phyloP scores from a whole-genome alignment of 2,329 filamentous ascomycete genomes.

The Coniochaeta sp. region DNA sequence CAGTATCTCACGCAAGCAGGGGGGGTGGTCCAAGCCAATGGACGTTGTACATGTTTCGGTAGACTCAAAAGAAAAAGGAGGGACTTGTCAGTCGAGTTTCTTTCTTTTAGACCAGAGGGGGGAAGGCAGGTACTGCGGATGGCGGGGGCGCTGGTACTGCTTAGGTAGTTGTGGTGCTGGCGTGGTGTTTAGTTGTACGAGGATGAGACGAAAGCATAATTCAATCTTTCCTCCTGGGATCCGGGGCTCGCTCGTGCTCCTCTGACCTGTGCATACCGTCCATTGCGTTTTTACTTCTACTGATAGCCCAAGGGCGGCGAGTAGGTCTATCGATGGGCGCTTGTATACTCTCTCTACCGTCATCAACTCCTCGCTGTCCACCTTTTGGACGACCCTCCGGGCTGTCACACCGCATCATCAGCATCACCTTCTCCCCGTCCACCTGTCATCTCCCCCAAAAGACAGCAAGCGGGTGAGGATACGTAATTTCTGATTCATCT shows the following conservation, averaged over 20 bases:
- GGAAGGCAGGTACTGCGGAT: background rate
- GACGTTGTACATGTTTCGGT: constrained; percentile 1
- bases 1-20: constrained; percentile 2
- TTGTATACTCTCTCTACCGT: background rate
- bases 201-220: background rate
- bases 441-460: too few species aligned
- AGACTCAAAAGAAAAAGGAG: background rate
- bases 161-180: background rate
- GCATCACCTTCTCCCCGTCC: too few species aligned
- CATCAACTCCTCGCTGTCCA: background rate
- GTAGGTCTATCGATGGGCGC: too few species aligned
- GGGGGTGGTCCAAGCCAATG: background rate
- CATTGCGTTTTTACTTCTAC: too few species aligned
- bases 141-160: background rate
- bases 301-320: too few species aligned
- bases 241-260: background rate
- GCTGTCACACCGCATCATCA: too few species aligned
- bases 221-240: background rate
- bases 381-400: background rate
- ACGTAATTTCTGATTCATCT: background rate
- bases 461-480: too few species aligned
- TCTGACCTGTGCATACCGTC: background rate
- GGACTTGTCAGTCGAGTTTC: background rate
- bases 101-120: background rate
- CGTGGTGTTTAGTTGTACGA: background rate